Evolutionary conservation across 2,329 filamentous ascomycete genomes (phyloP).

Genomic region (Aspergillus calidoustus): DNA sequence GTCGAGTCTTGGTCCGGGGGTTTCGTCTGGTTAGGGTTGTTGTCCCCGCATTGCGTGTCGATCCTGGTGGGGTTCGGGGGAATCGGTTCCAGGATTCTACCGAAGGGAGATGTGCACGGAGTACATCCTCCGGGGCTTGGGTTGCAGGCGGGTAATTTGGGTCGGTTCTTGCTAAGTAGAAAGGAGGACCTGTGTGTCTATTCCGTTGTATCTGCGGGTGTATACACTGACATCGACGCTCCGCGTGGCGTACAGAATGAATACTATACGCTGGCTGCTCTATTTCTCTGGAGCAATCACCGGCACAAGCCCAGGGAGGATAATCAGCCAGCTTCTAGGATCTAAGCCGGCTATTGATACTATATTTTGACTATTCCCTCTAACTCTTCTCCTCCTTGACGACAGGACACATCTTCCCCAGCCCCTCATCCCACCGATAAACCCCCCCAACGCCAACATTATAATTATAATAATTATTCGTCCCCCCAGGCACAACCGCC

Average conservation of each 20-base stretch:
- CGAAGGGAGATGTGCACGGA: not conserved
- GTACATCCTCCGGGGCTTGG: no score
- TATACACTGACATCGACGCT: no score
- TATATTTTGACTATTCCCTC: not conserved
- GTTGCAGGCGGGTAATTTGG: no score
- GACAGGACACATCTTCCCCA: conserved; percentile 26
- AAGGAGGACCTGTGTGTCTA: no score
- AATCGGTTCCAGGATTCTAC: not conserved
- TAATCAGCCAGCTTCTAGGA: no score
- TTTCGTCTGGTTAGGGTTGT: not conserved
- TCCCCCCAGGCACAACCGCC: conserved; percentile 72
- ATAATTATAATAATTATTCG: conserved; percentile 83
- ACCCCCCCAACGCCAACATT: conserved; percentile 74
- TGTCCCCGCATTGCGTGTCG: conserved; percentile 9
- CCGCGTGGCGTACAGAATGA: no score
- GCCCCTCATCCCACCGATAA: conserved; percentile 68
- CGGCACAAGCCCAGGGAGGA: no score
- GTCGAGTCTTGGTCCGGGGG: not conserved
- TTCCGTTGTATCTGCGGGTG: no score
- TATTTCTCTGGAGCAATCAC: no score
- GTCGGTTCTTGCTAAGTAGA: no score
- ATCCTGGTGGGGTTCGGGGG: not conserved
- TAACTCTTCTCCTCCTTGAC: not conserved
- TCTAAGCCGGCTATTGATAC: no score
- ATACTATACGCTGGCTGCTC: no score